These are phyloP conservation scores for Wickerhamomyces chambardii DNA, from an alignment of 805 yeast species.

Conservation along the genomic window DNA sequence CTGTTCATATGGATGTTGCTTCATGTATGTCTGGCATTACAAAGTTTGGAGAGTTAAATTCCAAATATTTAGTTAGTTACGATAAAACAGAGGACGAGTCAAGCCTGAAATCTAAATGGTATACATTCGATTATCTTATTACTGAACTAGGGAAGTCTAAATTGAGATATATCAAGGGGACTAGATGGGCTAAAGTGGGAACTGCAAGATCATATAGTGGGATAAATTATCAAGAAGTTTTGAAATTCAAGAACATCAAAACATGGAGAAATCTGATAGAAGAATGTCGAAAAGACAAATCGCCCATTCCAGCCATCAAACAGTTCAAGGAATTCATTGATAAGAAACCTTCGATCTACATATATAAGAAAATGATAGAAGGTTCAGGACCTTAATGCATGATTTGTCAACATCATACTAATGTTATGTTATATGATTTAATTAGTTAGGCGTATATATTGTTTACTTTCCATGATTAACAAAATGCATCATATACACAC, in stretches of 20 bases:
- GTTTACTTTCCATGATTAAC: too few relatives aligned
- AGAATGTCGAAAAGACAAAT: slow-evolving; percentile 7
- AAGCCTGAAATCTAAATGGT: slow-evolving; percentile 32
- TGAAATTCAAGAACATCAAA: slow-evolving; percentile 4
- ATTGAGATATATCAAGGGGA: slow-evolving; percentile 17
- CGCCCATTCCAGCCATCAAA: slow-evolving; percentile 6
- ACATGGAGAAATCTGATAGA: slow-evolving; percentile 1
- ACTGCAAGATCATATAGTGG: slow-evolving; percentile 21
- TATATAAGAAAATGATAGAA: slow-evolving; percentile 14
- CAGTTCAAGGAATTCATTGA: slow-evolving; percentile 13
- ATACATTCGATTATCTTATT: slow-evolving; percentile 40
- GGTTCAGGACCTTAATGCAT: not conserved
- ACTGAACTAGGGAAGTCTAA: slow-evolving; percentile 19
- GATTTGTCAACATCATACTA: too few relatives aligned
- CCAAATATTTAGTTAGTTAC: slow-evolving; percentile 31
- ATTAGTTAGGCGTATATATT: too few relatives aligned
- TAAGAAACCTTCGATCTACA: slow-evolving; percentile 18
- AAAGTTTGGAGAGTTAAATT: slow-evolving; percentile 52
- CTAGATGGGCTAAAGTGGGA: slow-evolving; percentile 34
- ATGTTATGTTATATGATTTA: too few relatives aligned
- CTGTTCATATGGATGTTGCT: slow-evolving; percentile 69
- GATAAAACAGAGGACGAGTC: slow-evolving; percentile 64
- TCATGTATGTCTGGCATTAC: slow-evolving; percentile 87
- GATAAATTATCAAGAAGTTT: slow-evolving; percentile 24
- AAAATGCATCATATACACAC: too few relatives aligned